These are phyloP conservation scores for Cladorrhinum sp. DNA, from an alignment of 2,329 filamentous ascomycete species.

Conservation along the genomic window DNA sequence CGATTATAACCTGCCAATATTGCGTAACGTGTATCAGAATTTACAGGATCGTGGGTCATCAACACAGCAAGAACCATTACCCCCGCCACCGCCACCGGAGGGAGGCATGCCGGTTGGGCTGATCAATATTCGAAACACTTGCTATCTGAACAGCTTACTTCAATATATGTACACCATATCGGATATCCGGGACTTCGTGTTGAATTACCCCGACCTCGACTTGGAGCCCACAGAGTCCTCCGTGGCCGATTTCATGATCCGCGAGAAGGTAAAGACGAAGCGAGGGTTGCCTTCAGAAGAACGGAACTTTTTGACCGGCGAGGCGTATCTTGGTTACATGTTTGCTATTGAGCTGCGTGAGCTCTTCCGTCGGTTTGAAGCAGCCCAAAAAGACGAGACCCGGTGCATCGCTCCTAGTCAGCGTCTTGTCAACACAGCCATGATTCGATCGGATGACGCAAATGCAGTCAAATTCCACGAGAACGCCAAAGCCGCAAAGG, in stretches of 20 bases:
- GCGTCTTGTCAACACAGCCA: slow-evolving; percentile 74
- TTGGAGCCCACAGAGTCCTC: slow-evolving; percentile 46
- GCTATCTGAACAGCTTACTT: slow-evolving; percentile 93
- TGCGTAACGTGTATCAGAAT: background rate
- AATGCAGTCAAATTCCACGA: slow-evolving; percentile 9
- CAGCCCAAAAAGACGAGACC: slow-evolving; percentile 57
- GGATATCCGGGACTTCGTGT: slow-evolving; percentile 67
- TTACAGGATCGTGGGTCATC: background rate
- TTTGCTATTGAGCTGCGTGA: slow-evolving; percentile 63
- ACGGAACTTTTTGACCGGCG: slow-evolving; percentile 19
- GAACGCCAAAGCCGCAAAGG: background rate
- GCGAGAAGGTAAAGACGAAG: background rate
- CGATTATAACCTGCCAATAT: background rate
- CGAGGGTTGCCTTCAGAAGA: background rate
- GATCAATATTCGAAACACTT: slow-evolving; percentile 94
- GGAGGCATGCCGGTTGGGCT: slow-evolving; percentile 71
- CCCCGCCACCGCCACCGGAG: background rate
- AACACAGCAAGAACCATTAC: background rate
- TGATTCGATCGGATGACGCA: slow-evolving; percentile 40
- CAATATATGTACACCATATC: slow-evolving; percentile 93
- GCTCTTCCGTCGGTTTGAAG: slow-evolving; percentile 69
- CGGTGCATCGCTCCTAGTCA: slow-evolving; percentile 67
- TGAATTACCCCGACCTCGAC: slow-evolving; percentile 71
- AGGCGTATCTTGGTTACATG: slow-evolving; percentile 47
- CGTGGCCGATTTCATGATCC: background rate